These are phyloP conservation scores for Ustilaginoidea virens DNA, from an alignment of 2,329 filamentous ascomycete genomes.

Conservation along the genomic window DNA sequence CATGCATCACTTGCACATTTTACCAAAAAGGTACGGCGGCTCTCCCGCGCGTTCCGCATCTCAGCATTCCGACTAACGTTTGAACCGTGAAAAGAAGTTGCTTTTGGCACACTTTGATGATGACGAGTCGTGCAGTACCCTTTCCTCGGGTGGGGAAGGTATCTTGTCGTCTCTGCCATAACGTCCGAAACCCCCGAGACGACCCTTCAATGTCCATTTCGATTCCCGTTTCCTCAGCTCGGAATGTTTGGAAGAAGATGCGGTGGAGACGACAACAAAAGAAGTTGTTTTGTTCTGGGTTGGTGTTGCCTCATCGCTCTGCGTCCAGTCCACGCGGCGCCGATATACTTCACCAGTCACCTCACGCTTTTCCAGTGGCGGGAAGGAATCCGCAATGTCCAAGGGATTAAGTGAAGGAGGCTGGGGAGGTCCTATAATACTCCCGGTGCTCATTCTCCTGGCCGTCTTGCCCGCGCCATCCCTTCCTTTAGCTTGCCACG, in stretches of 20 bases:
- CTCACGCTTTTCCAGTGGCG: constrained; percentile 1
- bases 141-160: constrained; percentile 5
- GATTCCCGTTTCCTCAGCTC: constrained; percentile 30
- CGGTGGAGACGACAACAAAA: background rate
- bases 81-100: constrained; percentile 29
- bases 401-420: constrained; percentile 3
- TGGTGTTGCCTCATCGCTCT: constrained; percentile 31
- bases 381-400: constrained; percentile 1
- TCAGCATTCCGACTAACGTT: constrained; percentile 15
- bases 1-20: background rate
- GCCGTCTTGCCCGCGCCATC: constrained; percentile 6
- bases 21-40: constrained; percentile 2
- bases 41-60: background rate
- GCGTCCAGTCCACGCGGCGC: constrained; percentile 40
- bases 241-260: constrained; percentile 7
- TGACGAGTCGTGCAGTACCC: constrained; percentile 4
- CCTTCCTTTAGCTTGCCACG: constrained; percentile 6
- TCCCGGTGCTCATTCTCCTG: constrained; percentile 23
- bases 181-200: constrained; percentile 20
- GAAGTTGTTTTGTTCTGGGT: no score
- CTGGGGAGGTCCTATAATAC: constrained; percentile 11
- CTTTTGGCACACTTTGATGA: constrained; percentile 18
- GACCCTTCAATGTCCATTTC: constrained; percentile 30
- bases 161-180: constrained; percentile 13
- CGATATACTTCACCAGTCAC: constrained; percentile 12